These are phyloP conservation scores for Violaceomyces palustris DNA, from an alignment of 1,284 basidiomycete species.

Conservation along the genomic window DNA sequence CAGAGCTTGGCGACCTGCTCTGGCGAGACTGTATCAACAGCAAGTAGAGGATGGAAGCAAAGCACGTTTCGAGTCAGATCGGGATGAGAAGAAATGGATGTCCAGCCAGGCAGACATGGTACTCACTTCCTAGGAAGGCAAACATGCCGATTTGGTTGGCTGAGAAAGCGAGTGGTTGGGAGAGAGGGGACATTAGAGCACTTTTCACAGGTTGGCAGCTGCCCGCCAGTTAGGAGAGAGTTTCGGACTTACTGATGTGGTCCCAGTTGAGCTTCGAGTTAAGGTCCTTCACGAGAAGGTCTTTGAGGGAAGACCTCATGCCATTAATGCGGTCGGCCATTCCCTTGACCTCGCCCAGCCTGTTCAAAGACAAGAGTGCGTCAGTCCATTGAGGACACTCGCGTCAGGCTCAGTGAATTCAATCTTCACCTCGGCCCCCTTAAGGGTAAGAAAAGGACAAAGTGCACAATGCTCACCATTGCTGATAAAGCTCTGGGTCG, in stretches of 20 bases:
- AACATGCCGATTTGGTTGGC: slow-evolving; percentile 54
- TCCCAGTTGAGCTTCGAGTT: slow-evolving; percentile 54
- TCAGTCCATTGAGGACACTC: no score
- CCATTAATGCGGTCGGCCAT: slow-evolving; percentile 54
- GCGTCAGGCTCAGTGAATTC: no score
- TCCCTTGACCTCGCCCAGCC: slow-evolving; percentile 51
- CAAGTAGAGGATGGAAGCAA: neutral
- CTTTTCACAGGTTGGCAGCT: neutral
- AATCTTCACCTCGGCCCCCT: no score
- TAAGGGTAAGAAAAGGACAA: no score
- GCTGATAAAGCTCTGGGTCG: slow-evolving; percentile 53
- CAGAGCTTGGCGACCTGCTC: slow-evolving; percentile 51
- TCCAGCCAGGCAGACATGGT: no score
- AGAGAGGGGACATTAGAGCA: neutral
- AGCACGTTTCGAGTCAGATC: no score
- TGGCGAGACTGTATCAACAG: slow-evolving; percentile 39
- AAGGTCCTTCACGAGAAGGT: slow-evolving; percentile 48
- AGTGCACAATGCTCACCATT: slow-evolving; percentile 44
- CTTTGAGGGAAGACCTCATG: slow-evolving; percentile 50
- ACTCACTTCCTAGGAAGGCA: slow-evolving; percentile 42
- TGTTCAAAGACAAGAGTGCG: neutral
- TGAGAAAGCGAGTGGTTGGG: neutral
- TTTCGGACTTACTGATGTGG: slow-evolving; percentile 41
- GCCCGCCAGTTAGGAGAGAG: neutral
- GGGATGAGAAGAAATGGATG: no score